Conservation (phyloP, 2,329 filamentous ascomycete genomes). For the Arthrobotrys megalospora region DNA sequence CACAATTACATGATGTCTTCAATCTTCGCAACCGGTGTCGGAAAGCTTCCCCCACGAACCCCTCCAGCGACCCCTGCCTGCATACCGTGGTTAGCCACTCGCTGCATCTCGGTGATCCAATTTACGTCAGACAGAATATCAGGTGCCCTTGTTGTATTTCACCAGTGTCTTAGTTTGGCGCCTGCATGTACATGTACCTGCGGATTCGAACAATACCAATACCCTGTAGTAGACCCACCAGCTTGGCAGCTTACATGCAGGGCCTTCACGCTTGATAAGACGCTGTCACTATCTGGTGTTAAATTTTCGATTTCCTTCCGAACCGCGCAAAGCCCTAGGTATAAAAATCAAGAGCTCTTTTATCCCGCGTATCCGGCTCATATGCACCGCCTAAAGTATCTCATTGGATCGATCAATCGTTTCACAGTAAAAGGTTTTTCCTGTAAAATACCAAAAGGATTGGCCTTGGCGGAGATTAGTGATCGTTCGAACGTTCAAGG, state of each 20-base stretch:
- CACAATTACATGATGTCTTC: background rate
- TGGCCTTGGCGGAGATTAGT: background rate
- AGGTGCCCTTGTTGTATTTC: slow-evolving; percentile 20
- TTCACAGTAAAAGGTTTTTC: slow-evolving; percentile 3
- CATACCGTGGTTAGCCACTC: no score
- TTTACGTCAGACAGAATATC: slow-evolving; percentile 15
- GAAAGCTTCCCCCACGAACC: background rate
- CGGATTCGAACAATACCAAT: slow-evolving; percentile 7
- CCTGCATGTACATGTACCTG: background rate
- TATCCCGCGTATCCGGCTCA: background rate
- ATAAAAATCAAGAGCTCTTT: background rate
- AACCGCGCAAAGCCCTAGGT: background rate
- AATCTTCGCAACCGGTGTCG: background rate
- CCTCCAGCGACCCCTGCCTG: background rate
- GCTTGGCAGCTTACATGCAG: slow-evolving; percentile 14
- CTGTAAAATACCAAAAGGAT: background rate
- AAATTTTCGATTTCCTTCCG: background rate
- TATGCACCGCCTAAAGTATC: background rate
- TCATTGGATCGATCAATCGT: background rate
- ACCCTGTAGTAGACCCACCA: background rate
- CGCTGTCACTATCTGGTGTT: background rate
- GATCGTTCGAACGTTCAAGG: slow-evolving; percentile 3
- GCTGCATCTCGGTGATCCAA: slow-evolving; percentile 3
- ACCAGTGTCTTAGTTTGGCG: background rate
- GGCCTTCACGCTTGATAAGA: background rate